These are phyloP conservation scores for Plasmodium fragile DNA, from an alignment of 169 alveolate species.

Conservation along the genomic window DNA sequence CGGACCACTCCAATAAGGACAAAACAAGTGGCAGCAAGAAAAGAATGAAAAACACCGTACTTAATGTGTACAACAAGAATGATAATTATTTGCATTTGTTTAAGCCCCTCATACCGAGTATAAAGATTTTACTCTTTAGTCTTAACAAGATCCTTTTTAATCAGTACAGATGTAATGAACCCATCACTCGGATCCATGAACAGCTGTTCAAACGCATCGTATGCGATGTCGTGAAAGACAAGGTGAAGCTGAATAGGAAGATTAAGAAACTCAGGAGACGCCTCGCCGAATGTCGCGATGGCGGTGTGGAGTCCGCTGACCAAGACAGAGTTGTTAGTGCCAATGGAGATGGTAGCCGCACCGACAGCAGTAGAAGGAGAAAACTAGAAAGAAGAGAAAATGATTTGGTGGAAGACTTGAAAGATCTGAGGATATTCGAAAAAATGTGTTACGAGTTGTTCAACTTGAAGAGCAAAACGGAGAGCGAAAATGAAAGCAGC, in stretches of 20 bases:
- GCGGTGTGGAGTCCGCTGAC: background rate
- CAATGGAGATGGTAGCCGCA: background rate
- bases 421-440: slow-evolving; percentile 35
- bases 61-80: slow-evolving; percentile 32
- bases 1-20: background rate
- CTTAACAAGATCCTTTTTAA: slow-evolving; percentile 58
- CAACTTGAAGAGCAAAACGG: slow-evolving; percentile 35
- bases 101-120: slow-evolving; percentile 57
- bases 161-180: slow-evolving; percentile 62
- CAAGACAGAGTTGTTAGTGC: background rate
- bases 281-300: background rate
- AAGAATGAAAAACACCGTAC: background rate
- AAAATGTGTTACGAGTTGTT: slow-evolving; percentile 56
- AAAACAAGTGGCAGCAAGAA: background rate
- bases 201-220: slow-evolving; percentile 41
- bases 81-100: slow-evolving; percentile 58
- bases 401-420: slow-evolving; percentile 28
- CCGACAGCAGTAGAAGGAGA: background rate
- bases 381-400: slow-evolving; percentile 2
- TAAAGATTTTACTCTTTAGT: slow-evolving; percentile 40
- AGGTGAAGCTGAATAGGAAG: slow-evolving; percentile 33
- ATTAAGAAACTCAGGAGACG: slow-evolving; percentile 31
- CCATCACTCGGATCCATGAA: slow-evolving; percentile 59
- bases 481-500: slow-evolving; percentile 43
- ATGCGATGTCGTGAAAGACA: slow-evolving; percentile 51